Evolutionary conservation across 169 alveolate genomes (phyloP), one percentile per base, ranked within the genome.

Genomic region (Hammondia hammondi): DNA sequence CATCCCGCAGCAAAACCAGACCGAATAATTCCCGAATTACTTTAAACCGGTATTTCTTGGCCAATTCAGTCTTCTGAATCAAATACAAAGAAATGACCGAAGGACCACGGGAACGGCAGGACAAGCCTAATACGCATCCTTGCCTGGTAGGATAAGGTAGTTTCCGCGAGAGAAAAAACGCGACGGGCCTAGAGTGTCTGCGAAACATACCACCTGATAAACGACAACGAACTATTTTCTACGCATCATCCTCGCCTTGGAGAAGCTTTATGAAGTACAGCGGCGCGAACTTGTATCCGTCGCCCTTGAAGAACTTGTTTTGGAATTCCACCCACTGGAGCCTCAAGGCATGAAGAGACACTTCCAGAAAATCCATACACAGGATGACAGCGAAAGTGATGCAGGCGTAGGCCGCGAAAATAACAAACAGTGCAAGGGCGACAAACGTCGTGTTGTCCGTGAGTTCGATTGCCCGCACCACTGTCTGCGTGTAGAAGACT

Each of bases 301-400:
- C 99, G 12, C 99, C 99, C 96, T 99, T 98, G 98, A 97, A 99
- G 96, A 99, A 99, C 96, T 99, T 99, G 97, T 98, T 99, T 96
- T 99, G 99, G 97, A 99, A 99, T 96, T 99, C 99, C 84, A 99
- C 99, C 99, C 99, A 99, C 96, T 99, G 99, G 95, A 99, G 98
- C 95, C 99, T 98, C 90, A 99, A 98, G 4, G 99, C 99, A 97
- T 99, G 99, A 91, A 99, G 97, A 97, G 99, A 99, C 95, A 99
- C 99, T 97, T 99, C 99, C 96, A 99, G 96, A 6, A 99, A 97
- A 97, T 99, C 99, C 99, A 99, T 99, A 89, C 99, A 98, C 96
- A 99, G 97, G 95, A 99, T 98, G 27, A 99, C 99, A 46, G 98
- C 99, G 71, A 99, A 97, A 12, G 99, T 99, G 92, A 98, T 94